Evolutionary conservation across 805 yeast species (phyloP).

Genomic region (Suhomyces sp.): DNA sequence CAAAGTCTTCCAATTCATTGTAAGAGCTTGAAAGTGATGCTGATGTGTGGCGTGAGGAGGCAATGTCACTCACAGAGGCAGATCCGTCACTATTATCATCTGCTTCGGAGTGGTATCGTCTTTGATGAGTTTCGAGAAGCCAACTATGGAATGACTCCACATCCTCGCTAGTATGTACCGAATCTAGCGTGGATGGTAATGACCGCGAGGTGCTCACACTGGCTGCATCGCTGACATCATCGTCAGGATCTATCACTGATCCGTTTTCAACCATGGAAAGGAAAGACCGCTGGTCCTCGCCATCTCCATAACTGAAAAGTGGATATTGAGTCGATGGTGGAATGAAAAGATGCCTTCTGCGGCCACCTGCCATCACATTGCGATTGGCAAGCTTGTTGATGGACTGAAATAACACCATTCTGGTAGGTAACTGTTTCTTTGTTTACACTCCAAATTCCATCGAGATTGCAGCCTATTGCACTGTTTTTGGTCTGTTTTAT

Average conservation of each 20-base stretch:
- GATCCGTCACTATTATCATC: constrained; percentile 7
- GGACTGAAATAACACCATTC: constrained; percentile 41
- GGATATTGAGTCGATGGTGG: constrained; percentile 47
- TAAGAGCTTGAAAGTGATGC: constrained; percentile 11
- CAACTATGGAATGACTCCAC: constrained; percentile 43
- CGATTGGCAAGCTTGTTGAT: constrained; percentile 44
- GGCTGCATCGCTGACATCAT: constrained; percentile 36
- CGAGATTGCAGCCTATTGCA: too few species aligned
- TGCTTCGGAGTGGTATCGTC: constrained; percentile 30
- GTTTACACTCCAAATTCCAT: too few species aligned
- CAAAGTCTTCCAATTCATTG: constrained; percentile 31
- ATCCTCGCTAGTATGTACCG: constrained; percentile 36
- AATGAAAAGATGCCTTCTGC: constrained; percentile 41
- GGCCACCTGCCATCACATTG: constrained; percentile 31
- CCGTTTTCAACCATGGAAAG: constrained; percentile 39
- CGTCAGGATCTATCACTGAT: constrained; percentile 27
- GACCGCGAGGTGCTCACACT: constrained; percentile 43
- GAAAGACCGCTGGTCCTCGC: constrained; percentile 45
- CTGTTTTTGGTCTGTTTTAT: too few species aligned
- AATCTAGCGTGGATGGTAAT: constrained; percentile 39
- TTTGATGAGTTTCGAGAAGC: constrained; percentile 43
- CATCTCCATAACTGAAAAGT: constrained; percentile 42
- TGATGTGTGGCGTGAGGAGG: constrained; percentile 5
- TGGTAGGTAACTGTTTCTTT: too few species aligned
- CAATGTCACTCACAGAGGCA: constrained; percentile 6